Conservation (phyloP, 2,329 filamentous ascomycete genomes). For the Xylariaceae sp. region DNA sequence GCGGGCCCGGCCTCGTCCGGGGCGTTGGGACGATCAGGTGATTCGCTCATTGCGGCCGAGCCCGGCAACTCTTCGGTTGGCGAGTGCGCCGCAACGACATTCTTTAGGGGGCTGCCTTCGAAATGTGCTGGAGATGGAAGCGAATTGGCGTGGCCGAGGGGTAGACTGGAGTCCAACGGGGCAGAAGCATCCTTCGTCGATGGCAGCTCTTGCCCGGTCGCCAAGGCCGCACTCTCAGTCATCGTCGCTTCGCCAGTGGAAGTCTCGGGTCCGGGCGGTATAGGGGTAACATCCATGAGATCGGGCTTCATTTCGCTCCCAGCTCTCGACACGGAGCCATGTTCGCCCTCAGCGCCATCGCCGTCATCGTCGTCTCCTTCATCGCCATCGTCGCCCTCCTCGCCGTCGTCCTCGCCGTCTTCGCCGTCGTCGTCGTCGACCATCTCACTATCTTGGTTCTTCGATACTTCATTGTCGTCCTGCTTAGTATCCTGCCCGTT, state of each 20-base stretch:
- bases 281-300: constrained; percentile 25
- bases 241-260: constrained; percentile 14
- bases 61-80: constrained; percentile 30
- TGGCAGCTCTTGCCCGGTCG: background rate
- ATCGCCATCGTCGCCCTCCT: constrained; percentile 37
- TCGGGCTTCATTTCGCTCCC: constrained; percentile 24
- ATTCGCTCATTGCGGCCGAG: constrained; percentile 7
- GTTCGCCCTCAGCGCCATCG: constrained; percentile 38
- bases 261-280: constrained; percentile 18
- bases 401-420: constrained; percentile 40
- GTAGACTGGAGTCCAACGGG: background rate
- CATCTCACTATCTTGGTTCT: constrained; percentile 45
- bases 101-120: constrained; percentile 47
- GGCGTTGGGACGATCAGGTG: background rate
- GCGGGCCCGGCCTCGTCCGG: background rate
- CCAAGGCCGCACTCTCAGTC: constrained; percentile 2
- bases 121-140: constrained; percentile 23
- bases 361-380: constrained; percentile 37
- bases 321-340: constrained; percentile 25
- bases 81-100: constrained; percentile 37
- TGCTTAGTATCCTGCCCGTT: constrained; percentile 30
- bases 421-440: constrained; percentile 44
- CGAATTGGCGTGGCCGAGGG: constrained; percentile 3
- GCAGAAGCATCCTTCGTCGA: background rate
- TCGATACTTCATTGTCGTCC: constrained; percentile 34